Base-by-base conservation (phyloP, 192 early-diverging fungal genomes). In the Diversispora eburnea region DNA sequence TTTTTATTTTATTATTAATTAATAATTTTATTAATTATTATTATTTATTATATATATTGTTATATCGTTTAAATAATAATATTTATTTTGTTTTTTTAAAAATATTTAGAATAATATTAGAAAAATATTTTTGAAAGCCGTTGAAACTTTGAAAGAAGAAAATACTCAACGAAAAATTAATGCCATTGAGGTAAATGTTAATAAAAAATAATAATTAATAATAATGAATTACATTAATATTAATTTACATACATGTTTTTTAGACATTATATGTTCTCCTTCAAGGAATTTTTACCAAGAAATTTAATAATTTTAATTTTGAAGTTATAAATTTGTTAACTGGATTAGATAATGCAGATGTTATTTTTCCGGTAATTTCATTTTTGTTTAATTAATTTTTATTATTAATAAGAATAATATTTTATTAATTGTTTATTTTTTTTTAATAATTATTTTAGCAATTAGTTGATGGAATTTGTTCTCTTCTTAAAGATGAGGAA, bases 271-370 rank as follows among this genome's bases (percentile, higher is more conserved):
- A 76, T 1, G 64, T 79, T 39, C 57, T 87, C 0, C 56, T 87
- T 8, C 77, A 82, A 65, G 80, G 76, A 52, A 77, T 87, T 17
- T 87, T 87, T 69, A 70, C 78, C 2, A 87, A 87, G 49, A 80
- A 77, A 19, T 84, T 87, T n/a, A 76, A 78, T 54, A 81, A 85
- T 69, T 85, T 85, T 67, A 84, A 83, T 57, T 84, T 82, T 72
- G 83, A 84, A 74, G 83, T 87, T 39, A 84, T 87, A 20, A 78
- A 81, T 43, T 64, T 87, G 0, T 67, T 87, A 5, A 81, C 82
- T 12, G 73, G 79, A 12, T 61, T 83, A 19, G 77, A 85, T 76
- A 82, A 61, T 51, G 75, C 76, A 1, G 66, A 81, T 45, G 33
- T 13, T 4, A 17, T 54, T 25, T 77, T 78, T 55, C 20, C n/a